A percentile compares a stretch with the other conserved stretches of the same genome.
These are phyloP conservation scores for Erysimum pusillum DNA, from an alignment of 441 rosid genomes.

Conservation along the genomic window DNA sequence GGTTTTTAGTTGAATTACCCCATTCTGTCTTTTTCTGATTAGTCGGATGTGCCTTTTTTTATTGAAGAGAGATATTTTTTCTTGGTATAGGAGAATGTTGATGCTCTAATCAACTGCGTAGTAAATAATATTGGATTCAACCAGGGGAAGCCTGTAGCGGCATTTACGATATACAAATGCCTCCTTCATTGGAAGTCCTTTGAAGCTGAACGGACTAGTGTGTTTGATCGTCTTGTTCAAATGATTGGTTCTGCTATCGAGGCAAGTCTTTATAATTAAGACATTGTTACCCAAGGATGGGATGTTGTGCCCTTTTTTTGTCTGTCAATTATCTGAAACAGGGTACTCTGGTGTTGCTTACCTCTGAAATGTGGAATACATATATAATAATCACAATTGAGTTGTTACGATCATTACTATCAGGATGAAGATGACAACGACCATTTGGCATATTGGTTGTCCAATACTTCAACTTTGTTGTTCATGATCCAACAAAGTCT, in stretches of 20 bases:
- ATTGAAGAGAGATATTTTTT: slow-evolving; percentile 24
- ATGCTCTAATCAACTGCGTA: slow-evolving; percentile 79
- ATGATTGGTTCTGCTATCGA: slow-evolving; percentile 92
- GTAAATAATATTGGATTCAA: slow-evolving; percentile 71
- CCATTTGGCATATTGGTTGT: slow-evolving; percentile 91
- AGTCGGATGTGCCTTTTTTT: slow-evolving; percentile 34
- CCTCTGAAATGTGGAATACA: slow-evolving; percentile 10
- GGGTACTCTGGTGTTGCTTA: slow-evolving; percentile 15
- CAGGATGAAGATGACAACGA: slow-evolving; percentile 83
- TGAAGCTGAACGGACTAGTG: slow-evolving; percentile 91
- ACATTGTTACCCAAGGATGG: slow-evolving; percentile 13
- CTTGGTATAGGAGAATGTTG: slow-evolving; percentile 76
- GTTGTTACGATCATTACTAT: slow-evolving; percentile 26
- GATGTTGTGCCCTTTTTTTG: neutral
- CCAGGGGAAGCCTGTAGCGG: slow-evolving; percentile 87
- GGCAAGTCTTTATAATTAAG: slow-evolving; percentile 47
- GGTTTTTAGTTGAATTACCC: slow-evolving; percentile 41
- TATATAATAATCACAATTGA: slow-evolving; percentile 24
- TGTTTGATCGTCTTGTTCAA: slow-evolving; percentile 93
- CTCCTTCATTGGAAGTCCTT: slow-evolving; percentile 93
- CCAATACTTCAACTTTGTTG: slow-evolving; percentile 81
- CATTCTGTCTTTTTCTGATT: slow-evolving; percentile 36
- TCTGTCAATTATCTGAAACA: slow-evolving; percentile 17
- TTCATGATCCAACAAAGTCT: slow-evolving; percentile 85
- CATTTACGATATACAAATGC: slow-evolving; percentile 88